Conservation (phyloP, 371 early-diverging fungal genomes). For the Mortierella sp. region DNA sequence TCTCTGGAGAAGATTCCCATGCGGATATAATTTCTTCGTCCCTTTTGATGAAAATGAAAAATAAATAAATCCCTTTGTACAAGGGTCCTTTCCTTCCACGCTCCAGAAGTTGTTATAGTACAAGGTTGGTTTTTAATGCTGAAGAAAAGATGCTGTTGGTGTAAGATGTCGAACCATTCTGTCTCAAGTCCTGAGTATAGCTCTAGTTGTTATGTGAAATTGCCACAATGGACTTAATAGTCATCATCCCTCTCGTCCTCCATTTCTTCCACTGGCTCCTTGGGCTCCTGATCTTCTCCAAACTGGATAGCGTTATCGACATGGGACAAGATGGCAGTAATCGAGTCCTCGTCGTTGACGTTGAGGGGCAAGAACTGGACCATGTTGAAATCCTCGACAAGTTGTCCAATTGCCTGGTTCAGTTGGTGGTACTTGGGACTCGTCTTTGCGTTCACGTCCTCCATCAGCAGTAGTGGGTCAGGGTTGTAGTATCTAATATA, state of each 20-base stretch:
- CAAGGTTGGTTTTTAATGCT: conserved; percentile 6
- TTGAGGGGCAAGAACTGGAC: conserved; percentile 96
- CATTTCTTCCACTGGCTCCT: conserved; percentile 65
- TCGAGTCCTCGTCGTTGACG: conserved; percentile 94
- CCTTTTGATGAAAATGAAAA: not conserved
- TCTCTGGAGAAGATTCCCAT: conserved; percentile 43
- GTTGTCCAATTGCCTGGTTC: conserved; percentile 90
- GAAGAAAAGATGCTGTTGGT: not conserved
- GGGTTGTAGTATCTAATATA: conserved; percentile 84
- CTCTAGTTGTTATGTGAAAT: not conserved
- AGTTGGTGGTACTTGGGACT: conserved; percentile 84
- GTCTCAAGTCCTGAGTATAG: no score
- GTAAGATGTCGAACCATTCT: not conserved
- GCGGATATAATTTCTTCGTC: conserved; percentile 11
- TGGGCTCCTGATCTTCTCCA: conserved; percentile 97
- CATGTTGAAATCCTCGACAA: conserved; percentile 97
- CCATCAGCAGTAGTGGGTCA: conserved; percentile 86
- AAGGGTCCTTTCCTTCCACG: not conserved
- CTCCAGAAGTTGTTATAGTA: not conserved
- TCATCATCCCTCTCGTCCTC: conserved; percentile 35
- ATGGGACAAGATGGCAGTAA: conserved; percentile 86
- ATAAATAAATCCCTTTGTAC: no score
- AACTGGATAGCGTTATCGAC: conserved; percentile 97
- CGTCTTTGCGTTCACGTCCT: conserved; percentile 80
- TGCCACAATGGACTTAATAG: not conserved